A percentile compares a stretch with the other conserved stretches of the same genome.
Conservation (phyloP, 768 basidiomycete genomes). For the Mycena pura region DNA sequence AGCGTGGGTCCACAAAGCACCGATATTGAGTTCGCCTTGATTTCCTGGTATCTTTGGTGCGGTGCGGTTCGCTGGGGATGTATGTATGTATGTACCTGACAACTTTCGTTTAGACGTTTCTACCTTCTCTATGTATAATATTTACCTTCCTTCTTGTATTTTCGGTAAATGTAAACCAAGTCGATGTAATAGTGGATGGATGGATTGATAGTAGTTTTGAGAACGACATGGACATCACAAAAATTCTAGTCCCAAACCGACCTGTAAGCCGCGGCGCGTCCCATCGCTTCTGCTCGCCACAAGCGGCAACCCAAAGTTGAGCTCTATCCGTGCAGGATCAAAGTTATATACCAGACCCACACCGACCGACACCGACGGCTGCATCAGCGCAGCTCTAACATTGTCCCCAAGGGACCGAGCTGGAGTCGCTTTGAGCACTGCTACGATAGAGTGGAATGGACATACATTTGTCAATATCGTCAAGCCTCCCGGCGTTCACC, state of each 20-base stretch:
- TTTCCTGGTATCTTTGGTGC: background rate
- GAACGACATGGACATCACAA: slow-evolving; percentile 44
- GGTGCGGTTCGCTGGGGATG: too few relatives aligned
- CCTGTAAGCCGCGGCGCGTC: slow-evolving; percentile 61
- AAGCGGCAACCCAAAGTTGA: slow-evolving; percentile 88
- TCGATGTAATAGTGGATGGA: background rate
- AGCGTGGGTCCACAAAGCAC: slow-evolving; percentile 65
- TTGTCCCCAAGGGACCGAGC: slow-evolving; percentile 47
- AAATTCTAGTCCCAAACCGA: slow-evolving; percentile 75
- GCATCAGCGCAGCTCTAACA: slow-evolving; percentile 47
- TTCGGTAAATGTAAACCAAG: background rate
- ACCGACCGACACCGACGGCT: slow-evolving; percentile 81
- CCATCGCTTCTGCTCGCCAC: slow-evolving; percentile 67
- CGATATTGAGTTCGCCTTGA: slow-evolving; percentile 40
- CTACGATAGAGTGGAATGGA: slow-evolving; percentile 7
- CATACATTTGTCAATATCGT: slow-evolving; percentile 64
- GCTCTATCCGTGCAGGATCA: slow-evolving; percentile 84
- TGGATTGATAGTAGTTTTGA: background rate
- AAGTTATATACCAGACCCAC: slow-evolving; percentile 85
- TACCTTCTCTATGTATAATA: background rate
- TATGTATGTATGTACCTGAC: too few relatives aligned
- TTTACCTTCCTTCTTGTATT: background rate
- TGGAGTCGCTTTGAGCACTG: slow-evolving; percentile 19
- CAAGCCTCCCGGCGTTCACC: slow-evolving; percentile 82
- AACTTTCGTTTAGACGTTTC: too few relatives aligned